Evolutionary conservation across 164 flowering plant species (phyloP).

Genomic region (Berberis thunbergii): DNA sequence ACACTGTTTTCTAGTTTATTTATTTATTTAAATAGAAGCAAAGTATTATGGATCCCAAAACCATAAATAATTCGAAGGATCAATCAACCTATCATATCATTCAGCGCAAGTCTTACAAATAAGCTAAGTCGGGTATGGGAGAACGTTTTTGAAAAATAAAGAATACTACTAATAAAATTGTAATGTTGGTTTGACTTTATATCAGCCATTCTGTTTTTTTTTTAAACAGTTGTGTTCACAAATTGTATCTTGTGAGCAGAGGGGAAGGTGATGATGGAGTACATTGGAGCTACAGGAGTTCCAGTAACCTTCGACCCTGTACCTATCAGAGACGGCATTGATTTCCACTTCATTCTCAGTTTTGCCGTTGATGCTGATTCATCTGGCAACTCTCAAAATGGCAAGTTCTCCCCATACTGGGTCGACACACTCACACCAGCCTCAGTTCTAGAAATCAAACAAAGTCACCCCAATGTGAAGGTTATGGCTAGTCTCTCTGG

Average conservation of each 20-base stretch:
- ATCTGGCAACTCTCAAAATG: constrained; percentile 42
- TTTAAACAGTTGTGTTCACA: too few relatives aligned
- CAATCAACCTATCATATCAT: too few relatives aligned
- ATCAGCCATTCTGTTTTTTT: too few relatives aligned
- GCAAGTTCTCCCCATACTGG: constrained; percentile 57
- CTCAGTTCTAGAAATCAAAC: constrained; percentile 28
- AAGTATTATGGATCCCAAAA: too few relatives aligned
- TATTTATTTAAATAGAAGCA: too few relatives aligned
- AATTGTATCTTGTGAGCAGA: constrained; percentile 12
- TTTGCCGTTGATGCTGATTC: constrained; percentile 53
- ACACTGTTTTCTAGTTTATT: too few relatives aligned
- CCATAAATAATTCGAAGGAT: too few relatives aligned
- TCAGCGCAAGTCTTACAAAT: too few relatives aligned
- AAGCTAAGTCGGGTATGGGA: too few relatives aligned
- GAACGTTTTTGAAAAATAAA: too few relatives aligned
- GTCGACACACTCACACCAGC: constrained; percentile 33
- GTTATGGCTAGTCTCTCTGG: constrained; percentile 65
- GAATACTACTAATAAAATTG: too few relatives aligned
- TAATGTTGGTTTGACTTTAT: too few relatives aligned
- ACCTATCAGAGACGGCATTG: constrained; percentile 36
- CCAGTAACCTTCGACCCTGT: constrained; percentile 34
- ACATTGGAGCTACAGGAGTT: constrained; percentile 53
- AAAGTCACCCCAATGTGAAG: constrained; percentile 43
- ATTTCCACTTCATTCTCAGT: constrained; percentile 55
- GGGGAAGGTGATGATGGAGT: constrained; percentile 69